Percentiles rank a stretch among this genome's conserved stretches.
Evolutionary conservation across 495 filamentous ascomycete species (phyloP).

Genomic region (Chaetomium cochliodes): DNA sequence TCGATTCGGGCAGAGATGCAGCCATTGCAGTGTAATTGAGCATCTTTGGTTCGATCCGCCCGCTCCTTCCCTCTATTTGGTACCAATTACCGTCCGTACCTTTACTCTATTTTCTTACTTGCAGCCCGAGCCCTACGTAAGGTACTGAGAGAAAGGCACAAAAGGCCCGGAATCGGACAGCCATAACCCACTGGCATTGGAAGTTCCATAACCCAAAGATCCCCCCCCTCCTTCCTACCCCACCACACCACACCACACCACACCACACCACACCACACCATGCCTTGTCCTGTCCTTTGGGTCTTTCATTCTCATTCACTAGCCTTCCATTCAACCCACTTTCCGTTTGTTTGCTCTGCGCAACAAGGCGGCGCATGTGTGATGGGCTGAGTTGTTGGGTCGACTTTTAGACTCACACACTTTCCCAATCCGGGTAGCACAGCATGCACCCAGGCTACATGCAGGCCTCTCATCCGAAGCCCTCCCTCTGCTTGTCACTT

Average conservation of each 20-base stretch:
- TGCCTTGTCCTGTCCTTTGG: not conserved
- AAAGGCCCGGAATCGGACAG: slow-evolving; percentile 1
- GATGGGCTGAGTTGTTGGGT: slow-evolving; percentile 11
- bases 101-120: not conserved
- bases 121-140: not conserved
- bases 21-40: not conserved
- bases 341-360: slow-evolving; percentile 11
- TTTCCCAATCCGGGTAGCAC: not conserved
- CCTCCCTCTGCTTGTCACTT: slow-evolving; percentile 4
- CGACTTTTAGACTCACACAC: not conserved
- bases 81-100: not conserved
- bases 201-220: not conserved
- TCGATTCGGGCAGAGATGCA: not conserved
- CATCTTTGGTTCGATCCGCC: slow-evolving; percentile 10
- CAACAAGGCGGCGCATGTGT: slow-evolving; percentile 14
- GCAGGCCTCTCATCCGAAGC: slow-evolving; percentile 7
- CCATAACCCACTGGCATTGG: no score
- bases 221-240: not conserved
- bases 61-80: not conserved
- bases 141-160: not conserved
- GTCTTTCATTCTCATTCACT: not conserved
- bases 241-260: not conserved
- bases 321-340: not conserved
- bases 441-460: slow-evolving; percentile 10
- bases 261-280: not conserved